Conservation (phyloP, 2,329 filamentous ascomycete genomes). For the Sordariomycetes sp. region DNA sequence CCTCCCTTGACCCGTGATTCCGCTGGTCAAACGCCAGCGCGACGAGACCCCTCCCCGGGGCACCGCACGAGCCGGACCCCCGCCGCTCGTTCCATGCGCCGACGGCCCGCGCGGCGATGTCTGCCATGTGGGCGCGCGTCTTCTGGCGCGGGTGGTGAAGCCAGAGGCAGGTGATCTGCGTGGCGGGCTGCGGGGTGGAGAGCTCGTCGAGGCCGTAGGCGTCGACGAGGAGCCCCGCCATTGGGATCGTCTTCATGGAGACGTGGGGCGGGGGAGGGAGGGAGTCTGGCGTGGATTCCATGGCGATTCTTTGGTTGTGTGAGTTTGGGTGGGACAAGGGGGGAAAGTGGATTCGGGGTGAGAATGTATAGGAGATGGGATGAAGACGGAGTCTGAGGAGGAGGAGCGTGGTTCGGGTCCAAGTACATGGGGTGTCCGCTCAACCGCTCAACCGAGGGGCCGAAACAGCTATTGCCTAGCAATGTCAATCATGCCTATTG, state of each 20-base stretch:
- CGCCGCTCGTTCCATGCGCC: slow-evolving; percentile 47
- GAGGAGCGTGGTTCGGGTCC: background rate
- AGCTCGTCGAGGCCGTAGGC: slow-evolving; percentile 74
- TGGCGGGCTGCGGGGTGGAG: slow-evolving; percentile 24
- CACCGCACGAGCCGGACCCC: slow-evolving; percentile 12
- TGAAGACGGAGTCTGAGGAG: background rate
- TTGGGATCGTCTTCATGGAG: slow-evolving; percentile 53
- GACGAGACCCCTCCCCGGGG: slow-evolving; percentile 44
- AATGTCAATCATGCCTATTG: too few species aligned
- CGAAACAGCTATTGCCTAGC: background rate
- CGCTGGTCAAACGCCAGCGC: slow-evolving; percentile 83
- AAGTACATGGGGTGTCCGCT: background rate
- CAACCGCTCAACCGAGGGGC: background rate
- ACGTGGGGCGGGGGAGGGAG: slow-evolving; percentile 30
- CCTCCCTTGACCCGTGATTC: slow-evolving; percentile 70
- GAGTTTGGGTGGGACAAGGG: background rate
- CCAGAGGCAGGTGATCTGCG: slow-evolving; percentile 69
- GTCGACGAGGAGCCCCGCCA: slow-evolving; percentile 67
- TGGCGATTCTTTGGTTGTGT: background rate
- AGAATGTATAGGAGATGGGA: background rate
- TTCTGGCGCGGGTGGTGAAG: slow-evolving; percentile 71
- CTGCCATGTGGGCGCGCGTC: slow-evolving; percentile 59
- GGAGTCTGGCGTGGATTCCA: slow-evolving; percentile 5
- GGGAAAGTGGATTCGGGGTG: background rate
- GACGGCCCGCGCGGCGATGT: slow-evolving; percentile 56